Conservation (phyloP, 768 basidiomycete genomes). For the Rhizopogon sp. region DNA sequence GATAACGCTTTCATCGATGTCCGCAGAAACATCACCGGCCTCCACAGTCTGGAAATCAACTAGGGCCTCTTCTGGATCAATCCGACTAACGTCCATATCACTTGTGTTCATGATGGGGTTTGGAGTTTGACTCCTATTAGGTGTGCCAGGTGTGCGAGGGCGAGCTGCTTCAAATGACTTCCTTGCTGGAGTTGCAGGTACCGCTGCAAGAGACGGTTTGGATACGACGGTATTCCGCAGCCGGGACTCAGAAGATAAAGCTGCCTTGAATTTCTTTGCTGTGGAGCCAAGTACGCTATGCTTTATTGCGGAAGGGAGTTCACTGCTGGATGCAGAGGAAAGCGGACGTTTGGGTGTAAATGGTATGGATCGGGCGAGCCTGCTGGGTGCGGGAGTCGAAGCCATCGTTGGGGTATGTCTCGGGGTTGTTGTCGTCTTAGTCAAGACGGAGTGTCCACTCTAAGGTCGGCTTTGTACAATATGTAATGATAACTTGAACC, state of each 20-base stretch:
- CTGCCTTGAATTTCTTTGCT: conserved; percentile 65
- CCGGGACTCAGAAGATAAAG: conserved; percentile 44
- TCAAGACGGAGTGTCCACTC: not conserved
- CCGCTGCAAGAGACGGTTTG: conserved; percentile 36
- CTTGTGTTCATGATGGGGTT: conserved; percentile 40
- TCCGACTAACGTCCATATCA: conserved; percentile 72
- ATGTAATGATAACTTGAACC: not conserved
- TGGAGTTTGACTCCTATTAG: conserved; percentile 44
- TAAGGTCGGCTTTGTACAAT: not conserved
- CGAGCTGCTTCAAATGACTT: conserved; percentile 30
- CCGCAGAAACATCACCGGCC: conserved; percentile 60
- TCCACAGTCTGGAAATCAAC: conserved; percentile 75
- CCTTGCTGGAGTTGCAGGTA: conserved; percentile 53
- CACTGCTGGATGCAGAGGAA: conserved; percentile 30
- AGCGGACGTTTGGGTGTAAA: conserved; percentile 56
- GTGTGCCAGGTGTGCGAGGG: conserved; percentile 52
- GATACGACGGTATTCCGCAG: conserved; percentile 14
- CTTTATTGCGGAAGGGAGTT: conserved; percentile 32
- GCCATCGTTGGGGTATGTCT: conserved; percentile 1
- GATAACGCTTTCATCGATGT: conserved; percentile 55
- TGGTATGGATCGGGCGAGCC: conserved; percentile 34
- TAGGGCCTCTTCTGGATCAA: conserved; percentile 71
- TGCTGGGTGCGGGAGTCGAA: conserved; percentile 28
- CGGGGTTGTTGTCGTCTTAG: conserved; percentile 3
- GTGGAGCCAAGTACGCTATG: conserved; percentile 32